These are phyloP conservation scores for Kodamaea leandrae DNA, from an alignment of 805 yeast species.

Conservation along the genomic window DNA sequence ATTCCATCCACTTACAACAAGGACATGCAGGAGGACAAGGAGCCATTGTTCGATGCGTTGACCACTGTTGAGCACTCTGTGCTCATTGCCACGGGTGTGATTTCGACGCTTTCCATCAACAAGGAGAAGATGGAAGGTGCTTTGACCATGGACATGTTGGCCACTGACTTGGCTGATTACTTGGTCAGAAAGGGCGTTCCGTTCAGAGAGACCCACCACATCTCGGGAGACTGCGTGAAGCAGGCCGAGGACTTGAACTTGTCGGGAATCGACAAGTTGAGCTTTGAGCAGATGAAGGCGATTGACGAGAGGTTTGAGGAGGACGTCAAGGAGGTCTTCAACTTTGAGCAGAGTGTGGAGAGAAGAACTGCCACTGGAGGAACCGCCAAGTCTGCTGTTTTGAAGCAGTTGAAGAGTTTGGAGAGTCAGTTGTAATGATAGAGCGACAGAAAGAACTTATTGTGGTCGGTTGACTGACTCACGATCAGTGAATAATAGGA, in stretches of 20 bases:
- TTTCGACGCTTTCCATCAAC: slow-evolving; percentile 78
- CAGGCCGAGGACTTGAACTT: slow-evolving; percentile 75
- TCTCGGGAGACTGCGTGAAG: slow-evolving; percentile 96
- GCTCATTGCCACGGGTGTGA: slow-evolving; percentile 92
- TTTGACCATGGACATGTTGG: slow-evolving; percentile 97
- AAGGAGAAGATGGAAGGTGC: slow-evolving; percentile 79
- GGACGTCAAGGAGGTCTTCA: slow-evolving; percentile 82
- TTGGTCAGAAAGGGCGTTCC: slow-evolving; percentile 98
- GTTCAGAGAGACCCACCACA: slow-evolving; percentile 98
- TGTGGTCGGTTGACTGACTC: background rate
- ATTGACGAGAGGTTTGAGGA: slow-evolving; percentile 78
- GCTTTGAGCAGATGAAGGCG: slow-evolving; percentile 69
- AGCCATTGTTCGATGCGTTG: slow-evolving; percentile 91
- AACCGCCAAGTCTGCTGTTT: slow-evolving; percentile 88
- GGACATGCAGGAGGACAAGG: slow-evolving; percentile 99
- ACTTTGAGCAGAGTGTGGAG: slow-evolving; percentile 93
- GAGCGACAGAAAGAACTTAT: background rate
- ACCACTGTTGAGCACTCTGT: slow-evolving; percentile 91
- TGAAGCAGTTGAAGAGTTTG: slow-evolving; percentile 59
- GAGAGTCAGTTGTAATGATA: slow-evolving; percentile 5
- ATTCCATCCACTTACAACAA: slow-evolving; percentile 97
- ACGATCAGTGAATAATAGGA: no score
- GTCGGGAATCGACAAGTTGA: slow-evolving; percentile 82
- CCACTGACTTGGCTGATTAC: slow-evolving; percentile 97
- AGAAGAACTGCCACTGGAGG: slow-evolving; percentile 97